These are phyloP conservation scores for Oryza coarctata DNA, from an alignment of 176 grass and related monocot genomes.

Conservation along the genomic window DNA sequence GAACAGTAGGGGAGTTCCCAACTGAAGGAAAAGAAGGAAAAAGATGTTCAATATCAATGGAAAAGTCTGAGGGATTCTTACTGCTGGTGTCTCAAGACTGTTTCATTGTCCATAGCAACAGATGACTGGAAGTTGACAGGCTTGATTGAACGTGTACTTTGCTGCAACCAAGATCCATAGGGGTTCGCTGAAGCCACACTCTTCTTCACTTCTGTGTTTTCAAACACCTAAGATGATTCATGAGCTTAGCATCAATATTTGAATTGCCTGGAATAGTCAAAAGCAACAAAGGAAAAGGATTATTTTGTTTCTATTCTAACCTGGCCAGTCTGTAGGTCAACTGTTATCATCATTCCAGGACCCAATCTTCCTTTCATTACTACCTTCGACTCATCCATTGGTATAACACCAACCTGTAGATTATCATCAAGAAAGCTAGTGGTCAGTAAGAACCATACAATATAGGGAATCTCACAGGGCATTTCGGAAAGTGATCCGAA, in stretches of 20 bases:
- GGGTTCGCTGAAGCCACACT: conserved; percentile 70
- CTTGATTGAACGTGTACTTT: conserved; percentile 77
- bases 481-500: conserved; percentile 18
- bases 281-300: conserved; percentile 15
- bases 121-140: conserved; percentile 92
- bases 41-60: background rate
- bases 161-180: conserved; percentile 76
- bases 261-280: conserved; percentile 17
- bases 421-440: conserved; percentile 39
- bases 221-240: conserved; percentile 69
- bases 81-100: conserved; percentile 87
- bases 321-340: conserved; percentile 87
- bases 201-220: conserved; percentile 98
- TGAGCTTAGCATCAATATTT: conserved; percentile 36
- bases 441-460: conserved; percentile 17
- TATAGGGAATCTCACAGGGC: background rate
- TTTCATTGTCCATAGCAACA: conserved; percentile 85
- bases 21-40: background rate
- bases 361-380: conserved; percentile 97
- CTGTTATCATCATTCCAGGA: conserved; percentile 99
- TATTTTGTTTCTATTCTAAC: conserved; percentile 45
- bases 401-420: conserved; percentile 91
- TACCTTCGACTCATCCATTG: conserved; percentile 98
- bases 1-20: background rate
- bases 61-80: conserved; percentile 49